These are phyloP conservation scores for Exophiala alcalophila DNA, from an alignment of 2,329 filamentous ascomycete genomes.

Conservation along the genomic window DNA sequence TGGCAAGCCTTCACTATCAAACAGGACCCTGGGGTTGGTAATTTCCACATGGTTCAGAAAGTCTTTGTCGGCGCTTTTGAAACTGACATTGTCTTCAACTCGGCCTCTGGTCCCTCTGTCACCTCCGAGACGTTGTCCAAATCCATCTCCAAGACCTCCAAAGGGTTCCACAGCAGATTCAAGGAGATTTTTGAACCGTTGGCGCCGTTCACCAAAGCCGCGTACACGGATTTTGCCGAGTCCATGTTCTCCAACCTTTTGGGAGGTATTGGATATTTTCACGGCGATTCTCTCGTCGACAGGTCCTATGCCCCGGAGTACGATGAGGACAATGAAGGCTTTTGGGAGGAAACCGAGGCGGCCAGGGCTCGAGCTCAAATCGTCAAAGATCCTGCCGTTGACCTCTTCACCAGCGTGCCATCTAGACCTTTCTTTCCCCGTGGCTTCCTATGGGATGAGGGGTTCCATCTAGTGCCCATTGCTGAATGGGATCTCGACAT, in stretches of 20 bases:
- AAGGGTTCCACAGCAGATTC: constrained; percentile 73
- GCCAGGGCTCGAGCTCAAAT: constrained; percentile 68
- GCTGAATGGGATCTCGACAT: constrained; percentile 93
- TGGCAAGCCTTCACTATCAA: constrained; percentile 79
- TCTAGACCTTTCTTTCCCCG: constrained; percentile 94
- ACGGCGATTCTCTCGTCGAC: constrained; percentile 83
- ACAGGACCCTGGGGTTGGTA: constrained; percentile 67
- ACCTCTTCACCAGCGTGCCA: constrained; percentile 87
- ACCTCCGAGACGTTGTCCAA: constrained; percentile 65
- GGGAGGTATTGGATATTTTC: constrained; percentile 93
- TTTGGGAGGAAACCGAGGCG: constrained; percentile 87
- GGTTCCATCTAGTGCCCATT: constrained; percentile 88
- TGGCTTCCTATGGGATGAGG: constrained; percentile 97
- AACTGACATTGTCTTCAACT: constrained; percentile 90
- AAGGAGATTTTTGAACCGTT: constrained; percentile 67
- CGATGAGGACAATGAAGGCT: constrained; percentile 90
- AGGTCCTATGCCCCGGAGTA: constrained; percentile 90
- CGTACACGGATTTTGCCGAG: constrained; percentile 76
- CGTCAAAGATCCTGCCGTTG: constrained; percentile 73
- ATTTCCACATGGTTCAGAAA: constrained; percentile 86
- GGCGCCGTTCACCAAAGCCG: constrained; percentile 68
- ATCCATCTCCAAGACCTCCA: constrained; percentile 64
- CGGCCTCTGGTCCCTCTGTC: constrained; percentile 60
- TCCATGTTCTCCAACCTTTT: constrained; percentile 92
- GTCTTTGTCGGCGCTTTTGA: constrained; percentile 84